Evolutionary conservation across 1,284 basidiomycete genomes (phyloP).

Genomic region (Singerocomus inundabilis): DNA sequence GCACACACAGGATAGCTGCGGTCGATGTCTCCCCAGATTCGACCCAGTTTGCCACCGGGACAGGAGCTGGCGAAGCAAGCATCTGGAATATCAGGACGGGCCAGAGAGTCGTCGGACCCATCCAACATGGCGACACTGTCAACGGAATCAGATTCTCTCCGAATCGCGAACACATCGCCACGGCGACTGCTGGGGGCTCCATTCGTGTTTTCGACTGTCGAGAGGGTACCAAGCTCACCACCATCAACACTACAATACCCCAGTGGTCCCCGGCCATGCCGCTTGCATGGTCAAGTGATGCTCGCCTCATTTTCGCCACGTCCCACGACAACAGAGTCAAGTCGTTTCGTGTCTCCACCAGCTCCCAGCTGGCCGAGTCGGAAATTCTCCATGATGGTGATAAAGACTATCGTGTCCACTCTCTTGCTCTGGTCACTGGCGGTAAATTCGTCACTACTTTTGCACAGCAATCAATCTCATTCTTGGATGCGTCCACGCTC

Average conservation of each 20-base stretch:
- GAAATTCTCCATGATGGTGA: not conserved
- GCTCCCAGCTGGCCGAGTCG: slow-evolving; percentile 1
- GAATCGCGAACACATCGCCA: not conserved
- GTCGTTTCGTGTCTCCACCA: not conserved
- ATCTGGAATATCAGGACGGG: not conserved
- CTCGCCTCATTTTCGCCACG: not conserved
- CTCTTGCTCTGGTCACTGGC: not conserved
- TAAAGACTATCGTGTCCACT: no score
- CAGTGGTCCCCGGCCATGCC: not conserved
- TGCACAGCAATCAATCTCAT: not conserved
- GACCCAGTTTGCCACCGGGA: not conserved
- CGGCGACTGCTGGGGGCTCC: accelerated
- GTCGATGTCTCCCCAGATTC: not conserved
- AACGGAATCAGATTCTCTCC: not conserved
- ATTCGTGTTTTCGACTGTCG: not conserved
- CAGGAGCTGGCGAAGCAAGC: not conserved
- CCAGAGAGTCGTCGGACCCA: no score
- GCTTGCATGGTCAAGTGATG: not conserved
- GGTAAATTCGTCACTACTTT: not conserved
- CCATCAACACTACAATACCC: not conserved
- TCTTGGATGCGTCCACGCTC: not conserved
- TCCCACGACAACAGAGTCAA: not conserved
- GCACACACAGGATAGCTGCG: not conserved
- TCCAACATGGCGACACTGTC: no score
- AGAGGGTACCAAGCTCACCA: not conserved